phyloP scores from a whole-genome alignment of 345 rosid genomes.

The Nephelium lappaceum region DNA sequence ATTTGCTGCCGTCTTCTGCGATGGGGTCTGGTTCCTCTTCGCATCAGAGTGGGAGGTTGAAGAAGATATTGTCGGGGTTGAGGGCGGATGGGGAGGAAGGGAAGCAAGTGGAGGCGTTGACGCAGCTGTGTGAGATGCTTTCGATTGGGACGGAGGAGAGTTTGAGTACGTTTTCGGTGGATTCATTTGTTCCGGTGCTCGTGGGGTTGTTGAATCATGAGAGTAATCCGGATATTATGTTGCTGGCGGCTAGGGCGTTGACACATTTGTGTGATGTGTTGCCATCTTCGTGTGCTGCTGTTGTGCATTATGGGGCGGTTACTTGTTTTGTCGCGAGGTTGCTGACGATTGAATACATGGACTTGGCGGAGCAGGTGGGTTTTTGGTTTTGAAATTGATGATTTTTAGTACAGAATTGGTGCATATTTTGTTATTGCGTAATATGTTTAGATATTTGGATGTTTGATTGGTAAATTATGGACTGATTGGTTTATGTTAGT shows the following conservation, averaged over 20 bases:
- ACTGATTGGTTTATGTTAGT: no score
- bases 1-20: conserved; percentile 79
- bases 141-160: conserved; percentile 99
- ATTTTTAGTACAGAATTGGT: no score
- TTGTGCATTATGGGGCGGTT: conserved; percentile 96
- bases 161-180: conserved; percentile 91
- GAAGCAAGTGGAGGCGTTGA: conserved; percentile 95
- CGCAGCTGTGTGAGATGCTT: conserved; percentile 95
- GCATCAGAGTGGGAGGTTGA: conserved; percentile 79
- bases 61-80: conserved; percentile 91
- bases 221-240: conserved; percentile 96
- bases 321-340: conserved; percentile 89
- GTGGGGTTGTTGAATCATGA: conserved; percentile 95
- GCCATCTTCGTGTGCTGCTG: conserved; percentile 98
- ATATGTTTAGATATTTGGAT: neutral
- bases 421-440: no score
- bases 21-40: conserved; percentile 87
- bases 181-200: conserved; percentile 90
- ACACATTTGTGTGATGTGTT: conserved; percentile 95
- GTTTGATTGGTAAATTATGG: neutral
- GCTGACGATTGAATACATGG: conserved; percentile 98
- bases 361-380: conserved; percentile 96
- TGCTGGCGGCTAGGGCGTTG: conserved; percentile 98
- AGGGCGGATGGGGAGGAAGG: conserved; percentile 98
- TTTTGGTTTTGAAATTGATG: neutral